Conservation (phyloP, 2,329 filamentous ascomycete species). For the Kalaharituber pfeilii region DNA sequence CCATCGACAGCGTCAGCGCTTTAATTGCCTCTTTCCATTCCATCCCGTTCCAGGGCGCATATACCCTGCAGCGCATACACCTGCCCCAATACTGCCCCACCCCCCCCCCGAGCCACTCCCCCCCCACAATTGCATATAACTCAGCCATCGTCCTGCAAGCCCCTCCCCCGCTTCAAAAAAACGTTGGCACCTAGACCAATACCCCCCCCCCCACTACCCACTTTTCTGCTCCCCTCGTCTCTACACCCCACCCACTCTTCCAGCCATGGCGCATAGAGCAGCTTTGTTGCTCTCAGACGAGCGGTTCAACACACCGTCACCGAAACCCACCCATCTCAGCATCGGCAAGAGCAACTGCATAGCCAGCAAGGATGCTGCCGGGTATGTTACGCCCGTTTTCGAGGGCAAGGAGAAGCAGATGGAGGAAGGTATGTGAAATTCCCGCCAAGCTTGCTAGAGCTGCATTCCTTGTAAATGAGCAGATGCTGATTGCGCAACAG, state of each 20-base stretch:
- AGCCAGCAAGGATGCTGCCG: slow-evolving; percentile 73
- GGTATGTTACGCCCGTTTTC: slow-evolving; percentile 89
- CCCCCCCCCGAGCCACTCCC: no score
- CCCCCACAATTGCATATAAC: no score
- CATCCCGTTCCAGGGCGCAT: no score
- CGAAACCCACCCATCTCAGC: slow-evolving; percentile 14
- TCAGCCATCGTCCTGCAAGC: no score
- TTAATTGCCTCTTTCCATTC: no score
- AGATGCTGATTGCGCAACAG: slow-evolving; percentile 31
- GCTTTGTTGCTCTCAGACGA: not conserved
- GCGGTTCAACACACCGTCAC: not conserved
- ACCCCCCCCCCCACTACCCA: not conserved
- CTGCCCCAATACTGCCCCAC: no score
- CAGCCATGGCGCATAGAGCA: not conserved
- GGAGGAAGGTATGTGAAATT: slow-evolving; percentile 24
- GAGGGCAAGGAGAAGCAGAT: slow-evolving; percentile 86
- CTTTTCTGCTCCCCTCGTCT: not conserved
- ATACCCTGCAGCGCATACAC: no score
- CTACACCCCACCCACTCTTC: not conserved
- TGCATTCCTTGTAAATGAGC: no score
- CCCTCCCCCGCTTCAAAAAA: no score
- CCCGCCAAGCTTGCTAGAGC: no score
- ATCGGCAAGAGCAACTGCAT: slow-evolving; percentile 33
- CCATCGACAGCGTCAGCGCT: no score
- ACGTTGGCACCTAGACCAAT: not conserved